Conservation (phyloP, 2,329 filamentous ascomycete genomes). For the Stemphylium lycopersici region DNA sequence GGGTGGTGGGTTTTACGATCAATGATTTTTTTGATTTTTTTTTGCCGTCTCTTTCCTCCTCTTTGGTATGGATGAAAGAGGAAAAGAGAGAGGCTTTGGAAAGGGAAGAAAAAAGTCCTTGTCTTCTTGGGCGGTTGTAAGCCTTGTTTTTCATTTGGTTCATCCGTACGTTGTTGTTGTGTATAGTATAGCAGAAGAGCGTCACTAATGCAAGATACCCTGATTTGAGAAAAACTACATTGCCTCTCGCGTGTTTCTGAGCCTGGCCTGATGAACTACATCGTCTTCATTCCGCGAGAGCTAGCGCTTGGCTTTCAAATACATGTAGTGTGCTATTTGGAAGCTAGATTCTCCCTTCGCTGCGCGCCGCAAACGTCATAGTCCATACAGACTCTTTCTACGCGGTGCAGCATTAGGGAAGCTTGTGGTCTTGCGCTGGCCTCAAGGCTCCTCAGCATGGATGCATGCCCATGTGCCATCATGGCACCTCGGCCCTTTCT, state of each 20-base stretch:
- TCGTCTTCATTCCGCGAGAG: no score
- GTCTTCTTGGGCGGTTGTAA: no score
- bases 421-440: constrained; percentile 2
- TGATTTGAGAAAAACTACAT: background rate
- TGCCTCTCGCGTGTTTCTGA: no score
- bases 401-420: background rate
- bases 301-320: background rate
- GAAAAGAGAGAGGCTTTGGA: no score
- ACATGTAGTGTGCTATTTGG: background rate
- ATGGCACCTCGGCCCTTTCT: background rate
- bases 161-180: background rate
- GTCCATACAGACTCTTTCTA: background rate
- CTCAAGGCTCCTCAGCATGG: no score
- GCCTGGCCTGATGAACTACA: no score
- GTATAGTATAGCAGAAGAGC: background rate
- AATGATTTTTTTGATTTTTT: constrained; percentile 18
- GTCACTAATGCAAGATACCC: constrained; percentile 14
- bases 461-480: no score
- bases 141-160: no score
- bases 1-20: constrained; percentile 21
- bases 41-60: background rate
- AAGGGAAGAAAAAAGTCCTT: no score
- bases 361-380: background rate
- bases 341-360: background rate
- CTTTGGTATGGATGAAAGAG: background rate